Evolutionary conservation across 768 basidiomycete genomes (phyloP), one percentile per base, ranked within the genome.

Genomic region (Tylopilus balloui): DNA sequence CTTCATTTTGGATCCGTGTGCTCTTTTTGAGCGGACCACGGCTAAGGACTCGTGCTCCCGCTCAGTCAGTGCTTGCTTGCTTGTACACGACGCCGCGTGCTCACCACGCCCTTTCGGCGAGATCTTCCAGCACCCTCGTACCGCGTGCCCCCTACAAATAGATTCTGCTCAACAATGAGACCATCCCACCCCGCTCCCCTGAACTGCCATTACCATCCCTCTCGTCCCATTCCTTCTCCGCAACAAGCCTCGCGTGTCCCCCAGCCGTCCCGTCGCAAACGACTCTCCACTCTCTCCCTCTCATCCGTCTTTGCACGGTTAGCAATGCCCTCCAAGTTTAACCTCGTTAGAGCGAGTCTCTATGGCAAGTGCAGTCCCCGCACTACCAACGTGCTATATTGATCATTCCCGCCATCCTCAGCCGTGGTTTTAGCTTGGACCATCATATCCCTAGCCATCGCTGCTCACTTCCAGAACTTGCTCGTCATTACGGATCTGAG

Each of bases 401-500:
- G 42, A 43, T 47, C 46, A 38, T 37, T 28, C 23, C 29, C 45
- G 10, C 27, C 14, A 0, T 17, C 23, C 23, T 17, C 49, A 91
- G 88, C 73, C 59, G 70, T 79, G 37, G 79, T 88, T 35, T 67
- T 91, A 43, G 66, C 83, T 51, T 91, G 86, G 77, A 87, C 86
- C 19, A 68, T 86, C 52, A 83, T 92, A 57, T 88, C 85, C 60
- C 72, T 92, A 53, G 86, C 79, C 51, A 83, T 92, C 71, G 86
- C 87, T 43, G 84, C 76, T 31, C 85, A 88, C 61, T 88, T 92
- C 61, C 81, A 87, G 65, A 73, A 72, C 47, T 74, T 88, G 28
- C 70, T 90, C 53, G 75, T 80, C 52, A 73, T 86, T 55, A 87
- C 84, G 49, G 86, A 90, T 70, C 84, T 92, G 65, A 91, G 88